Evolutionary conservation across 176 grass and related monocot genomes (phyloP).

Genomic region (Oryza rufipogon): DNA sequence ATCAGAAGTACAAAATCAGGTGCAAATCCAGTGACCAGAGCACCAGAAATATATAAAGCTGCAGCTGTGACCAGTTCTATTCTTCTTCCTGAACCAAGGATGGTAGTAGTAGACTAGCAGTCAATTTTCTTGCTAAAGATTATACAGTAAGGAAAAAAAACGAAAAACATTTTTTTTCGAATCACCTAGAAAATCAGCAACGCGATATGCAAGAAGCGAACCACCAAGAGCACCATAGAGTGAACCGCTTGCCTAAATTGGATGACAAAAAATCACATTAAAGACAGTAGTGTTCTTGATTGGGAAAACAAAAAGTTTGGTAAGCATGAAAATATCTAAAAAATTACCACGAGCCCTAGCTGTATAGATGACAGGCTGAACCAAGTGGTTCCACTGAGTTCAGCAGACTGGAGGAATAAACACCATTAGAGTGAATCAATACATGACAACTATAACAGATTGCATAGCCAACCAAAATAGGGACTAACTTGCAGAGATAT

Average conservation of each 20-base stretch:
- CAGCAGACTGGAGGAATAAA: slow-evolving; percentile 66
- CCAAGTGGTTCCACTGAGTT: slow-evolving; percentile 92
- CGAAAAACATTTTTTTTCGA: not conserved
- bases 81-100: slow-evolving; percentile 84
- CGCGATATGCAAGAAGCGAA: slow-evolving; percentile 71
- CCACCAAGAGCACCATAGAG: slow-evolving; percentile 96
- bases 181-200: slow-evolving; percentile 81
- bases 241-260: slow-evolving; percentile 82
- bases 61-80: slow-evolving; percentile 78
- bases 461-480: not conserved
- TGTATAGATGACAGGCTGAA: slow-evolving; percentile 85
- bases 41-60: slow-evolving; percentile 73
- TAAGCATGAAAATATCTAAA: not conserved
- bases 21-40: slow-evolving; percentile 69
- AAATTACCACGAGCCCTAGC: slow-evolving; percentile 88
- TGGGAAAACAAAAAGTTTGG: not conserved
- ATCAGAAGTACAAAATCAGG: slow-evolving; percentile 72
- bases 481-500: slow-evolving; percentile 81
- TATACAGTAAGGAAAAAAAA: not conserved
- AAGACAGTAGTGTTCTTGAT: not conserved
- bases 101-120: slow-evolving; percentile 10
- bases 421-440: slow-evolving; percentile 13
- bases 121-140: slow-evolving; percentile 32
- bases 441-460: not conserved
- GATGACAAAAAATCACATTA: slow-evolving; percentile 31